These are phyloP conservation scores for Neurospora sp. DNA, from an alignment of 495 filamentous ascomycete genomes.

Conservation along the genomic window DNA sequence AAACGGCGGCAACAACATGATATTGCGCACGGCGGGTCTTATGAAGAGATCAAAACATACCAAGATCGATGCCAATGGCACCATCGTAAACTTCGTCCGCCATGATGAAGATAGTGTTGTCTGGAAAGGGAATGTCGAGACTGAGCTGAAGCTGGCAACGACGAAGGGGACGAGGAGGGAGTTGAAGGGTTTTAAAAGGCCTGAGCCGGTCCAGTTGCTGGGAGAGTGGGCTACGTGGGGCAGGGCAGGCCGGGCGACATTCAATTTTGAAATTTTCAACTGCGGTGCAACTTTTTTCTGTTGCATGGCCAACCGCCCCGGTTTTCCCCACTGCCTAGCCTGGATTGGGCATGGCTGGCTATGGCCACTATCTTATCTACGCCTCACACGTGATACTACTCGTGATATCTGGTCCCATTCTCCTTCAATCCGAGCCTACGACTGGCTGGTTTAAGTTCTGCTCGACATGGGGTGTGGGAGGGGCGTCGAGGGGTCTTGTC, in stretches of 20 bases:
- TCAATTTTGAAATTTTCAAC: conserved; percentile 24
- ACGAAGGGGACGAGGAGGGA: conserved; percentile 11
- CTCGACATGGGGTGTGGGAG: neutral
- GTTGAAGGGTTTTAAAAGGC: conserved; percentile 1
- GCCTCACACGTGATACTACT: neutral
- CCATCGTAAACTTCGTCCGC: conserved; percentile 96
- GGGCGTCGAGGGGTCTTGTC: neutral
- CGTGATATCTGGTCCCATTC: neutral
- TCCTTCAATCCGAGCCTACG: neutral
- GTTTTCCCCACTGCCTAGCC: neutral
- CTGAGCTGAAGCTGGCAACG: conserved; percentile 19
- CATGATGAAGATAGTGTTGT: conserved; percentile 36
- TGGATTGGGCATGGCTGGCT: neutral
- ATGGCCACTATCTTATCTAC: neutral
- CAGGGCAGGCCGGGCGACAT: conserved; percentile 13
- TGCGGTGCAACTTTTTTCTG: conserved; percentile 21
- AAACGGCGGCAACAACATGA: neutral
- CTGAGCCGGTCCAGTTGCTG: neutral
- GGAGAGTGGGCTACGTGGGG: conserved; percentile 21
- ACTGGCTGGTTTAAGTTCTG: neutral
- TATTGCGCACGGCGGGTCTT: neutral
- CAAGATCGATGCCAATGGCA: conserved; percentile 99
- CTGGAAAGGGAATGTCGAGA: conserved; percentile 9
- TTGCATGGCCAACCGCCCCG: neutral
- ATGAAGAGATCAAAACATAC: conserved; percentile 42